Evolutionary conservation across 2,329 filamentous ascomycete genomes (phyloP), one percentile per base, ranked within the genome.

Genomic region (Colletotrichum sp.): DNA sequence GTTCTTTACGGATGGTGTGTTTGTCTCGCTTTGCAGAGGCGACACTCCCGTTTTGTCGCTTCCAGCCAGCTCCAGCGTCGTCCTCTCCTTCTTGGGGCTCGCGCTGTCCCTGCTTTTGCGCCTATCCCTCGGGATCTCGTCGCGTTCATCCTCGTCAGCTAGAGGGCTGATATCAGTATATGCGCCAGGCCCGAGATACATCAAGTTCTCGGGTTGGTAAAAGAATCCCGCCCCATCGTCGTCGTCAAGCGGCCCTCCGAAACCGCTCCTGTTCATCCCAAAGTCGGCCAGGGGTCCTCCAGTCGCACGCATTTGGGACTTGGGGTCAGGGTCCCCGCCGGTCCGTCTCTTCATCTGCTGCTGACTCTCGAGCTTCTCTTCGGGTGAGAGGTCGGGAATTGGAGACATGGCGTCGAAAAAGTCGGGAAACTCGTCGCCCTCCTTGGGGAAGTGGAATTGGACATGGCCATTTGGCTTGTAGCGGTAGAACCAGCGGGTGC

Each of bases 401-500:
- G 86, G 84, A 5, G 81, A 79, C 13, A 83, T 80, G 28, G 81
- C 81, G 21, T 83, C 82, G 76, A 89, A 80, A 78, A 86, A 89
- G 79, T 90, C 88, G 63, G 90, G 90, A 69, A 89, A 92, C 82
- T 92, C 90, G 79, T 92, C 90, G 77, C 90, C 90, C 7, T 88
- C 86, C 59, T 86, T 86, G 8, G 90, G 90, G 77, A 92, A 92
- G 75, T 88, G 88, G 79, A 88, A 92, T 81, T 92, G 90, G 18
- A 88, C 82, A 44, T 88, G 83, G 12, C 90, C 90, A 10, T 88
- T 91, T 28, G 90, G 84, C 77, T 86, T 89, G 83, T 90, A 91
- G 68, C 86, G 87, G 81, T 90, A 92, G 82, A 91, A 89, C 90
- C 90, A 92, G 30, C 90, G 87, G 24, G 78, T 79, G 69, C 90